Conservation (phyloP, 371 early-diverging fungal genomes). For the Paraphysoderma sedebokerense region DNA sequence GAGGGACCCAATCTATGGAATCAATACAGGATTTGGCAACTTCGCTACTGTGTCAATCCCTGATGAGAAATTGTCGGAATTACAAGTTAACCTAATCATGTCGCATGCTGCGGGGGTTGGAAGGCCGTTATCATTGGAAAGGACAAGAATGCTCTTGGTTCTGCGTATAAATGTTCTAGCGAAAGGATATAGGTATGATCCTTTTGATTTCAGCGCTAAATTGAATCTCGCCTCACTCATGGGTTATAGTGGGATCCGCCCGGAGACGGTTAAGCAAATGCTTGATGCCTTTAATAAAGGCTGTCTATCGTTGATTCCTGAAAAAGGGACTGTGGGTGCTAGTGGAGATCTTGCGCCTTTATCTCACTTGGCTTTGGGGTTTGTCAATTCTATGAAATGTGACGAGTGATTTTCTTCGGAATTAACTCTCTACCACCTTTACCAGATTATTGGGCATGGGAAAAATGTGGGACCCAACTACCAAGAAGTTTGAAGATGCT, state of each 20-base stretch:
- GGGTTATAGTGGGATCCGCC: constrained; percentile 1
- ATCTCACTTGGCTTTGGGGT: constrained; percentile 2
- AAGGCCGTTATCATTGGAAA: background rate
- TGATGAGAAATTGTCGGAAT: constrained; percentile 2
- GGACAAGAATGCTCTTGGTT: constrained; percentile 4
- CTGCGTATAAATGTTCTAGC: constrained; percentile 5
- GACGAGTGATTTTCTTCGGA: no score
- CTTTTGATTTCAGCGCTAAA: background rate
- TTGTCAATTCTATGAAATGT: no score
- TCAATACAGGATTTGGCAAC: constrained; percentile 5
- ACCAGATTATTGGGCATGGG: constrained; percentile 2
- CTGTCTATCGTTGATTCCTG: constrained; percentile 1
- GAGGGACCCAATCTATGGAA: constrained; percentile 2
- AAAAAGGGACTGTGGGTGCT: constrained; percentile 5
- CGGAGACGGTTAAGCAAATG: background rate
- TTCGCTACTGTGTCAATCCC: constrained; percentile 4
- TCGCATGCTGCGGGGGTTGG: constrained; percentile 3
- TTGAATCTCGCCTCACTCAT: background rate
- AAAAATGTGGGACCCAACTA: constrained; percentile 1
- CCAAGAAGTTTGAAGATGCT: background rate
- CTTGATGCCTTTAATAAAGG: background rate
- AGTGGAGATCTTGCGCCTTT: constrained; percentile 4
- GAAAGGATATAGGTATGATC: background rate
- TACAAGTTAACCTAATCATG: constrained; percentile 4
- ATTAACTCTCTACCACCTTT: no score